Evolutionary conservation across 768 basidiomycete species (phyloP), one percentile per base, ranked within the genome.

Genomic region (Lactarius deliciosus): DNA sequence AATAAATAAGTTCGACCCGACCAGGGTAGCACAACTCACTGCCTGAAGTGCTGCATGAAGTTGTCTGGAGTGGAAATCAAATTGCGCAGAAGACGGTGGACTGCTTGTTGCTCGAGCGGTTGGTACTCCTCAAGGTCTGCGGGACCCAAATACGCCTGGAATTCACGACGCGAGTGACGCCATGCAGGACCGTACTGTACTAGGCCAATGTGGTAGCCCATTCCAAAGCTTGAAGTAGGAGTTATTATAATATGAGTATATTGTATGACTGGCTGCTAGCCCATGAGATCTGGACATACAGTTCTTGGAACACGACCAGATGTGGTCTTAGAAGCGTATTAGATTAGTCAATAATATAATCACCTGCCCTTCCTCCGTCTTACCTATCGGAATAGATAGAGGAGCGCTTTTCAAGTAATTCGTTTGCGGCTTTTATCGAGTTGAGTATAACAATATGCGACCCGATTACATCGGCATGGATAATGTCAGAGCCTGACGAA

Each of bases 311-410:
- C 9, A 34, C 32, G 32, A 34, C 32, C 32, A 34, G 32, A 34
- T 8, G 47, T 47, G 45, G 45, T 11, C 47, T n/a, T n/a, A 1
- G 22, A 18, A 45, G 10, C 7, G n/a, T 10, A n/a, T 47, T 10
- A 50, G 1, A 22, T 1, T 50, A 11, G 9, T 47, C 10, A 13
- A 47, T 50, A 25, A 50, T 13, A 50, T 15, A 15, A 15, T 0
- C 10, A 60, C 13, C 1, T 22, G 38, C 4, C 18, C 20, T 3
- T 34, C 9, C 32, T 34, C 9, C 1, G 1, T 9, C 32, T n/a
- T 10, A 60, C 55, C 58, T 60, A 15, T 60, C 34, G 25, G 38
- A 60, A 60, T 60, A 38, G 15, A 25, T 56, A 11, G 55, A 56
- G 20, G 55, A 50, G n/a, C 47, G 22, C 22, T 50, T 50, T 5